Base-by-base conservation (phyloP, 139 green algal species). In the Zygnema cylindricum region DNA sequence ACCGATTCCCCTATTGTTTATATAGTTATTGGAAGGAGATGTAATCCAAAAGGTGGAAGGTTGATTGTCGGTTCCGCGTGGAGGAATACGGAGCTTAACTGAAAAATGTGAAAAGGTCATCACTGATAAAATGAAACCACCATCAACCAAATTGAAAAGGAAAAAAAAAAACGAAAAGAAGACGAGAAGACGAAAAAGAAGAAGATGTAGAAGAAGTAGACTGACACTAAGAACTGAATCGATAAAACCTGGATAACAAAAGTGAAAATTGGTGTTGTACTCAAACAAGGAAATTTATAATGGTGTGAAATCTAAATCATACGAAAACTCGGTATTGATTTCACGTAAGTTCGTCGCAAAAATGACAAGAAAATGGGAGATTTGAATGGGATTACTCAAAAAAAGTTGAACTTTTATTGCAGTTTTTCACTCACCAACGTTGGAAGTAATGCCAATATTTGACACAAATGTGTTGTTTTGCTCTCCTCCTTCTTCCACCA, bases 41-140 rank as follows among this genome's bases (percentile, higher is more conserved):
- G 94, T 96, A 87, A 96, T 90, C 95, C 85, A 90, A 91, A 96
- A 97, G 0, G 92, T 93, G 30, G 95, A 94, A 2, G 95, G 95
- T 32, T 87, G 94, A 16, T 82, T 41, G 75, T 87, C 82, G 3
- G 82, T 87, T 11, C 69, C 11, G 22, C 43, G n/a, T n/a, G n/a
- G n/a, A 88, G 49, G 49, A 63, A 63, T 63, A 63, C 16, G 7
- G 49, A 63, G 16, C 16, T 25, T 16, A 16, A 63, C 49, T 63
- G 49, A 7, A 63, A 63, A 63, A 63, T 16, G 16, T 25, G 49
- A 63, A 63, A 63, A 63, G 49, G 16, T n/a, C n/a, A n/a, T n/a
- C n/a, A n/a, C n/a, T n/a, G n/a, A n/a, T n/a, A n/a, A n/a, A n/a
- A n/a, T n/a, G n/a, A n/a, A n/a, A n/a, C n/a, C n/a, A n/a, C n/a